Percentiles rank a stretch among this genome's conserved stretches.
Evolutionary conservation across 2,329 filamentous ascomycete genomes (phyloP).

Genomic region (Ascochyta lentis): DNA sequence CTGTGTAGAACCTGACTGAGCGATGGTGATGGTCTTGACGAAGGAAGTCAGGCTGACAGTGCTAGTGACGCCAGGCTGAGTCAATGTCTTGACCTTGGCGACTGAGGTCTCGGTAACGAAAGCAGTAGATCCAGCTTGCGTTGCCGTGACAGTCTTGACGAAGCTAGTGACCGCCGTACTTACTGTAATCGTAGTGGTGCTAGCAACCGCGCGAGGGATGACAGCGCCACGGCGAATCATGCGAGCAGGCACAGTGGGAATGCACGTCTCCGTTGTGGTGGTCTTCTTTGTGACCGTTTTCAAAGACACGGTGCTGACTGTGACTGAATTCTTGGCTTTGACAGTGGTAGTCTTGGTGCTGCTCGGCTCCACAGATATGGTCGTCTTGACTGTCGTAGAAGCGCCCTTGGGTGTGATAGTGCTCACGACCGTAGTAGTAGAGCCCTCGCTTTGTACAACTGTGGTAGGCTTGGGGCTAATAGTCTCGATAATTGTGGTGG

Average conservation of each 20-base stretch:
- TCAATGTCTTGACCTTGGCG: constrained; percentile 17
- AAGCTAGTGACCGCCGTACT: constrained; percentile 34
- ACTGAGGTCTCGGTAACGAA: constrained; percentile 20
- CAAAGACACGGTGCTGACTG: constrained; percentile 24
- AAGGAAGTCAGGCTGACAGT: constrained; percentile 30
- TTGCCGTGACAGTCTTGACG: constrained; percentile 23
- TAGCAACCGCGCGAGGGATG: constrained; percentile 19
- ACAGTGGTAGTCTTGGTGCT: constrained; percentile 35
- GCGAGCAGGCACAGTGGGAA: constrained; percentile 29
- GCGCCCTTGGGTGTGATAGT: constrained; percentile 21
- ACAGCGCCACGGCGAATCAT: constrained; percentile 25
- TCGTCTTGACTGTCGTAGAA: constrained; percentile 21
- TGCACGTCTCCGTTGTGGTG: constrained; percentile 34
- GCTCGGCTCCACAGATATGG: constrained; percentile 16
- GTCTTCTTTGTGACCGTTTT: constrained; percentile 41
- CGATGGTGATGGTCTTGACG: constrained; percentile 29
- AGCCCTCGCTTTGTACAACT: constrained; percentile 28
- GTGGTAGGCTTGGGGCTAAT: constrained; percentile 36
- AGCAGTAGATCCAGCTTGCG: constrained; percentile 23
- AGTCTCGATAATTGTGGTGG: constrained; percentile 30
- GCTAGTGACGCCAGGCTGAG: constrained; percentile 22
- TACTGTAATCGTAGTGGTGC: constrained; percentile 32
- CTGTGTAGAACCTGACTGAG: constrained; percentile 31
- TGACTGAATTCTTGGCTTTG: constrained; percentile 28
- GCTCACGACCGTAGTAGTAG: constrained; percentile 24